Base-by-base conservation (phyloP, 140 eudicot genomes). In the Anethum foeniculum region DNA sequence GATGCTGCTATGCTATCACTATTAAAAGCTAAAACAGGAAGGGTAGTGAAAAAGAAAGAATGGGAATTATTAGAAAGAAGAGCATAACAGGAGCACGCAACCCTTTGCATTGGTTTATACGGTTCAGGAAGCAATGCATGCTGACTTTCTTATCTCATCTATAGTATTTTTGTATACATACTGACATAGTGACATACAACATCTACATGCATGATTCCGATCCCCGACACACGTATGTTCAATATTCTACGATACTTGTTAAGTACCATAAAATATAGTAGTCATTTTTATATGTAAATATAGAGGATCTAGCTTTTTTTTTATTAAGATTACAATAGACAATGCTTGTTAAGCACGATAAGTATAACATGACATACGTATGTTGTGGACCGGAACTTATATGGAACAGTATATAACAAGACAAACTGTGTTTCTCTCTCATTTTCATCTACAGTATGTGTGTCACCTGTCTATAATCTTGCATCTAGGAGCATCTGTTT, bases 101-200 rank as follows among this genome's bases (percentile, higher is more conserved):
- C 69, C 74, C 74, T 68, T 34, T 68, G 23, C 74, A 68, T 32
- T 28, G 18, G 43, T 23, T 68, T 68, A 68, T 68, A 32, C 74
- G 74, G 74, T 68, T 68, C 74, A 68, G 74, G 74, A 68, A 68
- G 74, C 74, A 68, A 68, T 28, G 44, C 74, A 34, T 68, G 74
- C 74, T 68, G 41, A 68, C 74, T 68, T 68, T 68, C 43, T 68
- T 68, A 68, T 68, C 74, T 32, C 39, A 68, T 34, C 74, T 32
- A 0, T 34, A 25, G 69, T 25, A 3, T 25, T 25, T 9, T 25
- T 62, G 36, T 25, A 62, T 25, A 18, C 30, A 3, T 10, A 10
- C 3, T n/a, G n/a, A 62, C 69, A 62, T 62, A 2, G 34, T n/a
- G 4, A 30, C 44, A 68, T 16, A 54, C 7, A 19, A 5, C 62